These are phyloP conservation scores for Trichoderma guizhouense DNA, from an alignment of 2,329 filamentous ascomycete species.

Conservation along the genomic window DNA sequence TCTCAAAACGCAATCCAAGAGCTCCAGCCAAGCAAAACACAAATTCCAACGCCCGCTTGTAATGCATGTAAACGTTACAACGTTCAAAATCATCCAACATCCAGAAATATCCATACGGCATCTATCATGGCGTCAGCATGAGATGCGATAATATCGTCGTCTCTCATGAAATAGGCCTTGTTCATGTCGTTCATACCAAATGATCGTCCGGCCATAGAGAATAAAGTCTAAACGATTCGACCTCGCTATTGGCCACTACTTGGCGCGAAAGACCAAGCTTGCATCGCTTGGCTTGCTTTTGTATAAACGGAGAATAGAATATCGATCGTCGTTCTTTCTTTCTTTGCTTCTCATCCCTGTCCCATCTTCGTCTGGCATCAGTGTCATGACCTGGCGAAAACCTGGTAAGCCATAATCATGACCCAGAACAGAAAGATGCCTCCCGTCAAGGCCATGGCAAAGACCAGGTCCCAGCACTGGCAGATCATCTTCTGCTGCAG, in stretches of 20 bases:
- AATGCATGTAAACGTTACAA: constrained; percentile 13
- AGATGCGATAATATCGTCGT: neutral
- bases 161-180: neutral
- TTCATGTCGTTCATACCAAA: neutral
- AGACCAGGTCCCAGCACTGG: constrained; percentile 63
- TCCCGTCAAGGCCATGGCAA: constrained; percentile 60
- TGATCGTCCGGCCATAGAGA: neutral
- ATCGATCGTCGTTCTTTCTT: neutral
- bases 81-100: neutral
- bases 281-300: neutral
- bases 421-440: constrained; percentile 63
- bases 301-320: neutral
- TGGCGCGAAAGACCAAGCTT: neutral
- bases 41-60: constrained; percentile 16
- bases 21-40: neutral
- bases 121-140: neutral
- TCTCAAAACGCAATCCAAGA: neutral
- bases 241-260: neutral
- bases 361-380: neutral
- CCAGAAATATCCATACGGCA: neutral
- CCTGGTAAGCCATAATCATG: constrained; percentile 65
- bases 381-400: constrained; percentile 48
- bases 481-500: constrained; percentile 62
- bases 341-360: neutral
- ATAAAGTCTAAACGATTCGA: neutral